Evolutionary conservation across 306 rosid species (phyloP).

Genomic region (Cicer arietinum): DNA sequence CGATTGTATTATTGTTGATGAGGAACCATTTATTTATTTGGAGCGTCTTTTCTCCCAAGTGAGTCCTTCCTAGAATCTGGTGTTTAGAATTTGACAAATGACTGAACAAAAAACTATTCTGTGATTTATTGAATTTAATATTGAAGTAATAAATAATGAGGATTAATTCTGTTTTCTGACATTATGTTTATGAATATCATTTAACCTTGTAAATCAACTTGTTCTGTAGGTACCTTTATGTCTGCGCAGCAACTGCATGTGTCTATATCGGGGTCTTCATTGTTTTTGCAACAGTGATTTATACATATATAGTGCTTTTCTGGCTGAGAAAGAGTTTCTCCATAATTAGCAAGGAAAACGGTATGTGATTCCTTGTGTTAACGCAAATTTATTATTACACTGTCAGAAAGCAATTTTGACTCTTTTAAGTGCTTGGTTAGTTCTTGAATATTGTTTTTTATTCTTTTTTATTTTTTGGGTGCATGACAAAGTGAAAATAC

Average conservation of each 20-base stretch:
- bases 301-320: conserved; percentile 63
- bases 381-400: conserved; percentile 18
- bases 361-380: conserved; percentile 28
- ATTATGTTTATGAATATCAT: conserved; percentile 24
- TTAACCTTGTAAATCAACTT: conserved; percentile 36
- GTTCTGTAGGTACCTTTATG: conserved; percentile 76
- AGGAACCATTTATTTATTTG: conserved; percentile 93
- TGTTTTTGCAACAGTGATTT: conserved; percentile 66
- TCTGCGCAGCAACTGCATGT: conserved; percentile 70
- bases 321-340: conserved; percentile 51
- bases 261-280: conserved; percentile 64
- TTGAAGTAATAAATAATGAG: conserved; percentile 13
- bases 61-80: conserved; percentile 52
- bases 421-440: conserved; percentile 9
- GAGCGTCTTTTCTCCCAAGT: conserved; percentile 99
- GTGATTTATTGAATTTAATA: conserved; percentile 25
- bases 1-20: conserved; percentile 77
- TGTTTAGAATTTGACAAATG: conserved; percentile 28
- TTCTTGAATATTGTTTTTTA: conserved; percentile 23
- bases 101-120: conserved; percentile 17
- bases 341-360: conserved; percentile 40
- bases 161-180: conserved; percentile 21
- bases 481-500: conserved; percentile 13
- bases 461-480: neutral
- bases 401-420: conserved; percentile 34